Conservation (phyloP, 306 rosid species). For the Rubus parviflorus region DNA sequence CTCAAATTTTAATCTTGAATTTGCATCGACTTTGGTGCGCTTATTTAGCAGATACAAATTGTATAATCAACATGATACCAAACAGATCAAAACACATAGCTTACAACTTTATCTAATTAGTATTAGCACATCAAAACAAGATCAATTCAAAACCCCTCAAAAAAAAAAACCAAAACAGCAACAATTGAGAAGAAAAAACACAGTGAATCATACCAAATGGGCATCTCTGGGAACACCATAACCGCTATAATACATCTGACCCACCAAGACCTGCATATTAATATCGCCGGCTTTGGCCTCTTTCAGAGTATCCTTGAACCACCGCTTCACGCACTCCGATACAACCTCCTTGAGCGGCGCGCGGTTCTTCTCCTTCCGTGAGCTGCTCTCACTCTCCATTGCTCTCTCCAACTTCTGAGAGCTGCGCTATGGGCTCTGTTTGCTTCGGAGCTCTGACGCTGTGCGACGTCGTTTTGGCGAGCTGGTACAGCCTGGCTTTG, state of each 20-base stretch:
- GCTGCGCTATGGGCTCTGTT: neutral
- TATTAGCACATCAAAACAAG: neutral
- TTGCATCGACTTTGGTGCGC: neutral
- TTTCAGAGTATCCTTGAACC: constrained; percentile 85
- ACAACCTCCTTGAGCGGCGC: constrained; percentile 78
- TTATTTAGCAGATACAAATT: neutral
- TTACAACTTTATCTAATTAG: neutral
- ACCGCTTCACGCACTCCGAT: constrained; percentile 81
- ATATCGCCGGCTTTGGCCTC: constrained; percentile 87
- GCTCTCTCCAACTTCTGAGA: constrained; percentile 23
- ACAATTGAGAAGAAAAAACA: neutral
- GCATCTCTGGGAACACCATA: constrained; percentile 86
- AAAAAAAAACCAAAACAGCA: neutral
- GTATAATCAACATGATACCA: neutral
- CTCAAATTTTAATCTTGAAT: neutral
- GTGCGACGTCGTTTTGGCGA: constrained; percentile 15
- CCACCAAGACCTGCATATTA: constrained; percentile 91
- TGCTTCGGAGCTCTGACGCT: constrained; percentile 6
- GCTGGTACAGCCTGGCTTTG: constrained; percentile 8
- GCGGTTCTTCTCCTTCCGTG: constrained; percentile 37
- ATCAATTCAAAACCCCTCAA: constrained; percentile 11
- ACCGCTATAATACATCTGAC: constrained; percentile 91
- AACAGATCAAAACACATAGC: constrained; percentile 3
- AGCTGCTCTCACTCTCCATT: constrained; percentile 72
- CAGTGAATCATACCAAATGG: constrained; percentile 55